Base-by-base conservation (phyloP, 169 alveolate species). In the Cryptosporidium viatorum region DNA sequence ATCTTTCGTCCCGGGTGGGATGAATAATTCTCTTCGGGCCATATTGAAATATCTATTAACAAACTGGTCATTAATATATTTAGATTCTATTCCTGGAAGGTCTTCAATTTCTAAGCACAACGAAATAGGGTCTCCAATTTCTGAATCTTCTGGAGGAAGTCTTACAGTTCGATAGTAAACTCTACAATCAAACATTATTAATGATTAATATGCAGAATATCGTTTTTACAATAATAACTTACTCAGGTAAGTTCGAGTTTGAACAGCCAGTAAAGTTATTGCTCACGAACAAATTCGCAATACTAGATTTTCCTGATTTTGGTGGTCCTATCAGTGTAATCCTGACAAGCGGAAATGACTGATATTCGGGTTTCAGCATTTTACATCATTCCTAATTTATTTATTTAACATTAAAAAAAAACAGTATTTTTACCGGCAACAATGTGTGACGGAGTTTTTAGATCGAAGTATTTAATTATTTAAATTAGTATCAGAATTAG, bases 61-160 rank as follows among this genome's bases (percentile, higher is more conserved):
- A 65, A 80, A 80, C 23, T 80, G 73, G 26, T 80, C 74, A 50
- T 62, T 65, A 23, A 80, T 62, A 62, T 62, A 80, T 0, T 33
- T 59, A 2, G 52, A 16, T 23, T 80, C 75, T 14, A 80, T 80
- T 39, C 89, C 89, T 37, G 89, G 89, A 43, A 80, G 89, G 52
- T 80, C 89, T 31, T 80, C 89, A 80, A 80, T 80, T 80, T 80
- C 89, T 18, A 80, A 69, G 62, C 89, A 80, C 16, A 80, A 18
- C 14, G 89, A 80, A 62, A 43, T 80, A 8, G 89, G 89, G 12
- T 80, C 89, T 12, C 89, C 68, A 14, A 43, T 60, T 39, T 80
- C 74, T 62, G 89, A 80, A 62, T 65, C 89, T 62, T 59, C 89
- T 35, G 89, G 74, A 33, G 89, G 75, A 23, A 80, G 68, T 41